Evolutionary conservation across 805 yeast genomes (phyloP), one percentile per base, ranked within the genome.

Genomic region (Kluyveromyces wickerhamii): DNA sequence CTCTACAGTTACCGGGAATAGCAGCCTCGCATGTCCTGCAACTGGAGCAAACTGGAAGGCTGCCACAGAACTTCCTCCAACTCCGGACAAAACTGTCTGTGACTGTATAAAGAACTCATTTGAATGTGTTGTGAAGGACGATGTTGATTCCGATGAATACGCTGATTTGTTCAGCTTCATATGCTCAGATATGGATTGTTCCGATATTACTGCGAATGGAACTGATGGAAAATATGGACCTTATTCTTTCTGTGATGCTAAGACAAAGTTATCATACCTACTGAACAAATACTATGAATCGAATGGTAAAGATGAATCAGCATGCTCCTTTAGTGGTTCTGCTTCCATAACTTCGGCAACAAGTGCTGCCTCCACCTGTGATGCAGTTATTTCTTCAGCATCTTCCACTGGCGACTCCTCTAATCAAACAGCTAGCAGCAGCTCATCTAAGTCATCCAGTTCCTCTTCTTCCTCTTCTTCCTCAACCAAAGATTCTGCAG

Each of bases 171-270:
- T 64, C 59, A 53, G 67, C 14, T 52, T 52, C 32, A 65, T 78
- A 22, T 79, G 87, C 59, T 71, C 68, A 41, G 42, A 55, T n/a
- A 56, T 69, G 41, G 67, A 64, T 43, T 79, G 87, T 60, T 51
- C 60, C 24, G 81, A 71, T 43, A 75, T 79, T 42, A 52, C 53
- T 31, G 67, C 67, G 24, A 66, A 77, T 56, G 85, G 81, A 57
- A 53, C 66, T 32, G 57, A 62, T 15, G 86, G 85, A 48, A 47
- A 48, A 7, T 79, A 79, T 54, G 86, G 86, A 55, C 67, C 73
- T n/a, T 71, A 65, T 55, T 77, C 86, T n/a, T 76, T 67, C 72
- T 79, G 86, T 55, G 65, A 73, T 13, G 59, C 69, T 36, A 72
- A 74, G 58, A 77, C 74, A 37, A 66, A 72, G 60, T 65, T 79